These are phyloP conservation scores for Dothideomycetes sp. DNA, from an alignment of 2,329 filamentous ascomycete genomes.

Conservation along the genomic window DNA sequence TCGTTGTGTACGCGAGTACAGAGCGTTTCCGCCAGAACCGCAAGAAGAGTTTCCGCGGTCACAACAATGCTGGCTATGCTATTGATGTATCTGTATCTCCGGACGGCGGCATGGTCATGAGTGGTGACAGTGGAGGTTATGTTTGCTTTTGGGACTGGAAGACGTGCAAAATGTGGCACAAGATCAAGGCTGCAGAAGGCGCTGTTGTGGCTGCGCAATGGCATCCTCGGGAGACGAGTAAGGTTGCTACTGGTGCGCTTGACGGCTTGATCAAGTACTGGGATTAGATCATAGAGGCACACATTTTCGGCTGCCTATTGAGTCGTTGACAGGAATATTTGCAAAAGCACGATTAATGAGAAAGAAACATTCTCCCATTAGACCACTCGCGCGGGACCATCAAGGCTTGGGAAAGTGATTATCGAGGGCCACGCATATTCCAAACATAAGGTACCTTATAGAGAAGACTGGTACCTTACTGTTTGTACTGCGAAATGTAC, in stretches of 20 bases:
- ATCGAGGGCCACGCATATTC: too few relatives aligned
- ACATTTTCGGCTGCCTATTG: too few relatives aligned
- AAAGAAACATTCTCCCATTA: too few relatives aligned
- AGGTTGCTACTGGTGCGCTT: conserved; percentile 81
- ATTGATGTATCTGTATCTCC: conserved; percentile 82
- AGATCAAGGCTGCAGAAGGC: conserved; percentile 74
- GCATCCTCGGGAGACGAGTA: conserved; percentile 96
- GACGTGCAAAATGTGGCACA: conserved; percentile 98
- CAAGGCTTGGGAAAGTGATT: too few relatives aligned
- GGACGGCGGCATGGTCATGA: conserved; percentile 82
- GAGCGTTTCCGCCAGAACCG: conserved; percentile 96
- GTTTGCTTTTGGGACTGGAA: conserved; percentile 99
- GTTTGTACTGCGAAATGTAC: too few relatives aligned
- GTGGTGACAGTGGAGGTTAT: conserved; percentile 77
- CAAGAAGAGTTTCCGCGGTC: conserved; percentile 91
- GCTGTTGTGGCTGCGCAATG: conserved; percentile 81
- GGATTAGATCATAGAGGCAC: conserved; percentile 58
- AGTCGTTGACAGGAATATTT: too few relatives aligned
- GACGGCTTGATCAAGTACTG: conserved; percentile 86
- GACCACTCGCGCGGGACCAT: too few relatives aligned
- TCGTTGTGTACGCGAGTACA: conserved; percentile 85
- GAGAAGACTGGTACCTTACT: too few relatives aligned
- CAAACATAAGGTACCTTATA: too few relatives aligned
- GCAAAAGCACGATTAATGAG: too few relatives aligned
- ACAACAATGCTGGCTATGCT: conserved; percentile 90